phyloP scores from a whole-genome alignment of 805 yeast species.

The Jamesozyma rosinii region DNA sequence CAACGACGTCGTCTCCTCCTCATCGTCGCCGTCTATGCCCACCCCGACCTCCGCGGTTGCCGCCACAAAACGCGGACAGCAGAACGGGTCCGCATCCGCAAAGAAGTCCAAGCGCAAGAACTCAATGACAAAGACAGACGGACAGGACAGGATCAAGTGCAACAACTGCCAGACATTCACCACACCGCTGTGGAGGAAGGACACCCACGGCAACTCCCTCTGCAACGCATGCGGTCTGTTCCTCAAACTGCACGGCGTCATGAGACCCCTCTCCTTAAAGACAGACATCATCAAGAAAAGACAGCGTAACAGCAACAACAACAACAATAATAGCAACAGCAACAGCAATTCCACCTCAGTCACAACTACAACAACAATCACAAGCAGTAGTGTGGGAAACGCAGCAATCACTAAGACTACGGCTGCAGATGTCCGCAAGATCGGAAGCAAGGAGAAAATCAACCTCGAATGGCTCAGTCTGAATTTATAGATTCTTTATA shows the following conservation, averaged over 20 bases:
- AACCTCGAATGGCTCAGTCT: constrained; percentile 7
- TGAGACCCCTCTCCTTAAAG: constrained; percentile 78
- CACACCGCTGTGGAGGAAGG: constrained; percentile 90
- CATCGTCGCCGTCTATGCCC: no score
- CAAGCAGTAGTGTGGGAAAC: no score
- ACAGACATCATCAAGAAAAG: constrained; percentile 89
- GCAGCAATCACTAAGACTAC: no score
- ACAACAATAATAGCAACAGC: constrained; percentile 12
- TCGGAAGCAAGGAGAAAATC: constrained; percentile 3
- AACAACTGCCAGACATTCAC: constrained; percentile 83
- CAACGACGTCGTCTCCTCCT: no score
- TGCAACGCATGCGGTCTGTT: constrained; percentile 95
- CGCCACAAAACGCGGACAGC: no score
- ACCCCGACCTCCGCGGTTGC: no score
- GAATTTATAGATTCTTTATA: not conserved
- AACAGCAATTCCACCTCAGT: no score
- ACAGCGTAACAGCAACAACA: constrained; percentile 43
- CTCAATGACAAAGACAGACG: not conserved
- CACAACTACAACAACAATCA: no score
- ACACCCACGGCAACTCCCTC: constrained; percentile 79
- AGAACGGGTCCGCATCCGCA: no score
- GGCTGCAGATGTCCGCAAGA: no score
- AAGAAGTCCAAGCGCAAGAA: not conserved
- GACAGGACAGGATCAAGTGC: constrained; percentile 37
- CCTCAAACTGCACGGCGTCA: constrained; percentile 83